These are phyloP conservation scores for Basidioascus undulatus DNA, from an alignment of 768 basidiomycete genomes.

Conservation along the genomic window DNA sequence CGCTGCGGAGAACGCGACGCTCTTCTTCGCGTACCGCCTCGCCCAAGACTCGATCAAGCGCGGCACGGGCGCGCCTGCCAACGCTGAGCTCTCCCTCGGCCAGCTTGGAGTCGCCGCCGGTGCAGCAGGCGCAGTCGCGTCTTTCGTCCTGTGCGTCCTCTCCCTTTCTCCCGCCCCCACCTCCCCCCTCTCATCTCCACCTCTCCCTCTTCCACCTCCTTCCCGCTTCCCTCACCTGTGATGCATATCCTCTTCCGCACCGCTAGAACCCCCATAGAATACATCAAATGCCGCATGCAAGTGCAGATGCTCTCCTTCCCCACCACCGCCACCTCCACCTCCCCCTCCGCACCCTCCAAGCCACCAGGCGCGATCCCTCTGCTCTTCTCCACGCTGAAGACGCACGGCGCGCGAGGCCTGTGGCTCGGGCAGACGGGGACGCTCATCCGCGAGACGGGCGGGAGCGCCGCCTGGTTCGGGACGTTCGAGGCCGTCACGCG, in stretches of 20 bases:
- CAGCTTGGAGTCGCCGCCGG: constrained; percentile 61
- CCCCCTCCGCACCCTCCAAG: constrained; percentile 3
- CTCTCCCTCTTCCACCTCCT: background rate
- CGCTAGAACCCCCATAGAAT: constrained; percentile 74
- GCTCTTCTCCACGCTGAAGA: constrained; percentile 34
- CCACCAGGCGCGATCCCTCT: constrained; percentile 56
- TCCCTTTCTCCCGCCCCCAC: background rate
- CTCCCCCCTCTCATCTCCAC: background rate
- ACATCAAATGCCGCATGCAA: constrained; percentile 95
- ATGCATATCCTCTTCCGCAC: no score
- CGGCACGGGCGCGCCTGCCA: constrained; percentile 13
- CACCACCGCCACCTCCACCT: background rate
- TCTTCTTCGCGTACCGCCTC: constrained; percentile 69
- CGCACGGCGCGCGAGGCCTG: constrained; percentile 55
- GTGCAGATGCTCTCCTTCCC: constrained; percentile 50
- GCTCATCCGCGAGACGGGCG: constrained; percentile 76
- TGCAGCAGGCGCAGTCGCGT: constrained; percentile 64
- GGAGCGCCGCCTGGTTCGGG: constrained; percentile 72
- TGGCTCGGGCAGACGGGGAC: constrained; percentile 94
- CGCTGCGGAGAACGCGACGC: constrained; percentile 69
- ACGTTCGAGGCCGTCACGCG: constrained; percentile 56
- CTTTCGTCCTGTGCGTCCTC: constrained; percentile 52
- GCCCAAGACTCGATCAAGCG: constrained; percentile 21
- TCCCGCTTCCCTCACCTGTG: no score
- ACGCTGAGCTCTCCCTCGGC: constrained; percentile 26